A percentile compares a stretch with the other conserved stretches of the same genome.
These are phyloP conservation scores for Penicillium sp. DNA, from an alignment of 2,329 filamentous ascomycete species.

Conservation along the genomic window DNA sequence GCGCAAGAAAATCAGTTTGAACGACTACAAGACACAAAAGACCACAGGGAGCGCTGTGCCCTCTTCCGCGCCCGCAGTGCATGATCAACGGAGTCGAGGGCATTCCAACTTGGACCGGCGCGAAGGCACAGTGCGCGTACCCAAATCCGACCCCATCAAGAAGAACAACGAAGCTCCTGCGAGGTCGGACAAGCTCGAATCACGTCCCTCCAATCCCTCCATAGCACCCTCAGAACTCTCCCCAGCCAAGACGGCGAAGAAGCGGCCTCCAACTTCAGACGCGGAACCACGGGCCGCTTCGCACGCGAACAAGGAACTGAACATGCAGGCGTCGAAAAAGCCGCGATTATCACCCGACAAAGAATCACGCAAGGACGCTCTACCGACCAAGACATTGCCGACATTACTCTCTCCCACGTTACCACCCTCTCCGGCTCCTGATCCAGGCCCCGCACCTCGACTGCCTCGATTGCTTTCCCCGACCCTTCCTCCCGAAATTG, in stretches of 20 bases:
- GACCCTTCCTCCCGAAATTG: constrained; percentile 51
- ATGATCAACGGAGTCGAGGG: constrained; percentile 16
- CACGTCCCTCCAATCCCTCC: constrained; percentile 5
- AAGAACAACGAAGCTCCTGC: constrained; percentile 3
- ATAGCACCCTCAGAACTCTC: constrained; percentile 13
- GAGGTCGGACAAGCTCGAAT: constrained; percentile 9
- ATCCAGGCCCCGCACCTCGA: constrained; percentile 28
- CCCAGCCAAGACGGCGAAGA: constrained; percentile 19
- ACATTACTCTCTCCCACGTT: constrained; percentile 37
- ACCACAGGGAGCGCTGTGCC: constrained; percentile 27
- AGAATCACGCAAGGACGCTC: constrained; percentile 21
- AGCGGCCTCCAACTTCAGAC: constrained; percentile 24
- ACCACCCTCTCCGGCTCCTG: constrained; percentile 26
- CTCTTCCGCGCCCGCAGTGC: constrained; percentile 21
- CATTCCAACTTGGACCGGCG: constrained; percentile 10
- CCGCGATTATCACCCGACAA: constrained; percentile 34
- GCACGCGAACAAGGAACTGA: constrained; percentile 15
- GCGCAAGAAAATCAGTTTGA: constrained; percentile 55
- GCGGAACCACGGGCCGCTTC: constrained; percentile 10
- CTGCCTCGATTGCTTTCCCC: constrained; percentile 54
- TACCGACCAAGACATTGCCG: constrained; percentile 26
- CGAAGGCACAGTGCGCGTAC: constrained; percentile 17
- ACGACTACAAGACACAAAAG: constrained; percentile 55
- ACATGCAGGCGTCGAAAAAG: constrained; percentile 34
- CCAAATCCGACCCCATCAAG: constrained; percentile 15